Conservation (phyloP, 768 basidiomycete genomes). For the Tricholoma sp. region DNA sequence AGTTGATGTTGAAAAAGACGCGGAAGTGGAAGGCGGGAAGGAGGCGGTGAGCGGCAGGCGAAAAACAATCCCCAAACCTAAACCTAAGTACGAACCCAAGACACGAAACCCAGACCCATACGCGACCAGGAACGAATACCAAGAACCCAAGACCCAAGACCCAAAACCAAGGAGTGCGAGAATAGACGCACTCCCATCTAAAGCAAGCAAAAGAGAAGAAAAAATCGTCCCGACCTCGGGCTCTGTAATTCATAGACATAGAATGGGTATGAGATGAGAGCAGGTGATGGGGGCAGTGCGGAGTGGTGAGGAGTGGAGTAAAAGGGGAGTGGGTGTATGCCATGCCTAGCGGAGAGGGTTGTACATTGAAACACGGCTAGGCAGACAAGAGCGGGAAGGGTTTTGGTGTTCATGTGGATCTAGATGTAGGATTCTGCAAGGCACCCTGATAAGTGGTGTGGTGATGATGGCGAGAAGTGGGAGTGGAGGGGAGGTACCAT, state of each 20-base stretch:
- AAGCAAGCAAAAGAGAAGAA: not conserved
- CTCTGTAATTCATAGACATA: slow-evolving; percentile 5
- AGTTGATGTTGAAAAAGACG: not conserved
- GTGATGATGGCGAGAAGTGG: not conserved
- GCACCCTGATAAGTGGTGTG: too few species aligned
- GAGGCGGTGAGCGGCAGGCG: not conserved
- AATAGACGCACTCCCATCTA: not conserved
- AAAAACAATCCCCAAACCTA: not conserved
- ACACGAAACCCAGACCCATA: too few species aligned
- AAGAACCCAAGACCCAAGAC: not conserved
- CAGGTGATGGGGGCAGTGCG: not conserved
- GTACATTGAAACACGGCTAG: not conserved
- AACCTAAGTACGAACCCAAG: not conserved
- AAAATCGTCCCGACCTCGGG: slow-evolving; percentile 10
- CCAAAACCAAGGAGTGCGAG: not conserved
- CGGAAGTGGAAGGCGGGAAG: not conserved
- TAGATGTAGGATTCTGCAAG: not conserved
- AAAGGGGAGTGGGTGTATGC: not conserved
- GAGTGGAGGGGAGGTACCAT: not conserved
- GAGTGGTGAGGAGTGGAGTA: not conserved
- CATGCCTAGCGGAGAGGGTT: not conserved
- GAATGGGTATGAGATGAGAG: not conserved
- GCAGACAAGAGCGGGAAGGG: not conserved
- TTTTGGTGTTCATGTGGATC: not conserved
- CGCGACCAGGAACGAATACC: not conserved